Percentiles rank a stretch among this genome's conserved stretches.
These are phyloP conservation scores for Penicillium dipodomyicola DNA, from an alignment of 495 filamentous ascomycete species.

Conservation along the genomic window DNA sequence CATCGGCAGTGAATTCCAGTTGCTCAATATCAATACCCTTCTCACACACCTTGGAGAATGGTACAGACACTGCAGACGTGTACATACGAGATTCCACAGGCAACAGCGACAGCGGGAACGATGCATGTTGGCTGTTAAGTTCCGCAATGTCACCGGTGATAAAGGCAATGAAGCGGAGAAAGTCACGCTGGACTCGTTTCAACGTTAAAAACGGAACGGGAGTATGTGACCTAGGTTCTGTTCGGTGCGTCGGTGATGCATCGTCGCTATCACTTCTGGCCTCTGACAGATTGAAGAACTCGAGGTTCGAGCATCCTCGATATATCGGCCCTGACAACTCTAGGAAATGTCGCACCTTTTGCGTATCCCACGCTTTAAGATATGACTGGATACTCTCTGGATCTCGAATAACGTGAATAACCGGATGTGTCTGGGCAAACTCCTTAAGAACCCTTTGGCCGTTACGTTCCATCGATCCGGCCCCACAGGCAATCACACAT, in stretches of 20 bases:
- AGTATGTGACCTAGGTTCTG: slow-evolving; percentile 39
- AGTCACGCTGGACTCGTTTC: slow-evolving; percentile 67
- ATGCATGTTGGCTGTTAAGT: slow-evolving; percentile 57
- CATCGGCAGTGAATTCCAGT: slow-evolving; percentile 63
- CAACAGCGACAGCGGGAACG: slow-evolving; percentile 66
- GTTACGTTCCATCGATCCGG: slow-evolving; percentile 51
- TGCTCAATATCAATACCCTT: slow-evolving; percentile 58
- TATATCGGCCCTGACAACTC: slow-evolving; percentile 53
- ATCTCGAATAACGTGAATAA: slow-evolving; percentile 70
- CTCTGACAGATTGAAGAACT: slow-evolving; percentile 70
- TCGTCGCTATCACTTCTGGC: slow-evolving; percentile 33
- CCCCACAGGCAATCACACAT: slow-evolving; percentile 71
- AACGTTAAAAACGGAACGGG: slow-evolving; percentile 60
- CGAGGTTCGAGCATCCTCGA: slow-evolving; percentile 66
- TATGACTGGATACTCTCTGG: slow-evolving; percentile 60
- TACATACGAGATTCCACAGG: slow-evolving; percentile 59
- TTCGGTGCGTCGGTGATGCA: slow-evolving; percentile 27
- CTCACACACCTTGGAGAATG: slow-evolving; percentile 59
- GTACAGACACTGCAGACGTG: slow-evolving; percentile 60
- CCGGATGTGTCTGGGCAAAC: slow-evolving; percentile 58
- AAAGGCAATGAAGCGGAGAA: slow-evolving; percentile 65
- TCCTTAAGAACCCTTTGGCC: slow-evolving; percentile 43
- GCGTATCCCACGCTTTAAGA: slow-evolving; percentile 56
- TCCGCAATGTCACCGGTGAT: slow-evolving; percentile 53
- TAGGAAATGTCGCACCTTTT: slow-evolving; percentile 53